Evolutionary conservation across 2,329 filamentous ascomycete species (phyloP).

Genomic region (Lasiodiplodia citricola): DNA sequence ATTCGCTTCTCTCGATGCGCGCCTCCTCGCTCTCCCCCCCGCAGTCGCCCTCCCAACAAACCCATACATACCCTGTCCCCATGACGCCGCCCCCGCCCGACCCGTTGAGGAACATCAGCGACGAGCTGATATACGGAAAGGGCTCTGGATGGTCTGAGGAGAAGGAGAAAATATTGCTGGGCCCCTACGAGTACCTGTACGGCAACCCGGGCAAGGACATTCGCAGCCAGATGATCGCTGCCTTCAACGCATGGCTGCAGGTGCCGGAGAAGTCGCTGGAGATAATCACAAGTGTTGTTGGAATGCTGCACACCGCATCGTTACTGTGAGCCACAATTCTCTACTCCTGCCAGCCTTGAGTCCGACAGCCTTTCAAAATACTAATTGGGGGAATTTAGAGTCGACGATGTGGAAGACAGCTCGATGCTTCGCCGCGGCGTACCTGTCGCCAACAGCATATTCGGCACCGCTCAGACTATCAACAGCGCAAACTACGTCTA

Average conservation of each 20-base stretch:
- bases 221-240: constrained; percentile 76
- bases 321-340: constrained; percentile 58
- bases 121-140: constrained; percentile 50
- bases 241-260: constrained; percentile 81
- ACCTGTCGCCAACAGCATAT: constrained; percentile 83
- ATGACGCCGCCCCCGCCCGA: constrained; percentile 37
- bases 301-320: constrained; percentile 85
- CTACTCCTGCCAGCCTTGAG: background rate
- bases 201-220: constrained; percentile 85
- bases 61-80: constrained; percentile 37
- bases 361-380: background rate
- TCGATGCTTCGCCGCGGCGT: constrained; percentile 77
- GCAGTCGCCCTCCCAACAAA: constrained; percentile 29
- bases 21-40: constrained; percentile 22
- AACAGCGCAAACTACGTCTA: constrained; percentile 92
- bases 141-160: constrained; percentile 67
- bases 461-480: constrained; percentile 85
- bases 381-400: constrained; percentile 37
- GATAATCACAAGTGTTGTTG: constrained; percentile 78
- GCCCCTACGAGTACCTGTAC: constrained; percentile 81
- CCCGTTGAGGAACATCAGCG: constrained; percentile 37
- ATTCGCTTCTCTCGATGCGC: constrained; percentile 29
- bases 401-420: constrained; percentile 88
- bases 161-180: constrained; percentile 78
- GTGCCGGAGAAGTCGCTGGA: constrained; percentile 73